Conservation (phyloP, 805 yeast genomes). For the Ogataea methylovora region DNA sequence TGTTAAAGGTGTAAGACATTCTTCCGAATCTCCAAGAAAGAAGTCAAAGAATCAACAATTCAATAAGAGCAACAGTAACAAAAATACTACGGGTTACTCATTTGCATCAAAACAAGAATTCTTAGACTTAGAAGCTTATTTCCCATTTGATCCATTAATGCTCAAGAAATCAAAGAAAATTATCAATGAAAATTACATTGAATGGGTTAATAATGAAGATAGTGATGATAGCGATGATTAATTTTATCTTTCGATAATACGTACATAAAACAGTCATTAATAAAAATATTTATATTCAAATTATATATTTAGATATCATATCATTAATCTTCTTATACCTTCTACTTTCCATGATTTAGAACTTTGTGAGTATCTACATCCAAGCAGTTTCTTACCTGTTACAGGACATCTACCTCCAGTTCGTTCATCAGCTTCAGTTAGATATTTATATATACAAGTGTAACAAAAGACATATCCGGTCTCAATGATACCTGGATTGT, state of each 20-base stretch:
- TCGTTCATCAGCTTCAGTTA: constrained; percentile 38
- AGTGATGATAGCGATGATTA: constrained; percentile 4
- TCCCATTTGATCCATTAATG: constrained; percentile 91
- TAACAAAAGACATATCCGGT: constrained; percentile 91
- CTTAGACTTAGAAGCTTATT: constrained; percentile 85
- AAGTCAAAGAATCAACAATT: too few relatives aligned
- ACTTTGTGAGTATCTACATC: constrained; percentile 58
- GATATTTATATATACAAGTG: constrained; percentile 66
- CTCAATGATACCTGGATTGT: constrained; percentile 81
- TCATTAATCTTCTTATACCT: constrained; percentile 68
- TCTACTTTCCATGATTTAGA: constrained; percentile 61
- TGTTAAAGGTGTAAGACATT: constrained; percentile 21
- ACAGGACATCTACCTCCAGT: constrained; percentile 78
- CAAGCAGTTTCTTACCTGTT: constrained; percentile 63
- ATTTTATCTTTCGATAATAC: too few relatives aligned
- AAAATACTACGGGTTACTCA: constrained; percentile 1
- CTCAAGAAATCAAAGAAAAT: constrained; percentile 52
- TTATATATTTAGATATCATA: constrained; percentile 24
- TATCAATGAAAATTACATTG: constrained; percentile 55
- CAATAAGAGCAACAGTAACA: constrained; percentile 3
- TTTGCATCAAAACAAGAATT: constrained; percentile 68
- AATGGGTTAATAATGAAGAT: constrained; percentile 77
- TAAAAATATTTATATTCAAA: neutral
- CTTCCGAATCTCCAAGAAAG: too few relatives aligned
- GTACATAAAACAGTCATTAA: too few relatives aligned